A percentile compares a stretch with the other conserved stretches of the same genome.
phyloP scores from a whole-genome alignment of 2,329 filamentous ascomycete genomes.

The Mollisiaceae sp. region DNA sequence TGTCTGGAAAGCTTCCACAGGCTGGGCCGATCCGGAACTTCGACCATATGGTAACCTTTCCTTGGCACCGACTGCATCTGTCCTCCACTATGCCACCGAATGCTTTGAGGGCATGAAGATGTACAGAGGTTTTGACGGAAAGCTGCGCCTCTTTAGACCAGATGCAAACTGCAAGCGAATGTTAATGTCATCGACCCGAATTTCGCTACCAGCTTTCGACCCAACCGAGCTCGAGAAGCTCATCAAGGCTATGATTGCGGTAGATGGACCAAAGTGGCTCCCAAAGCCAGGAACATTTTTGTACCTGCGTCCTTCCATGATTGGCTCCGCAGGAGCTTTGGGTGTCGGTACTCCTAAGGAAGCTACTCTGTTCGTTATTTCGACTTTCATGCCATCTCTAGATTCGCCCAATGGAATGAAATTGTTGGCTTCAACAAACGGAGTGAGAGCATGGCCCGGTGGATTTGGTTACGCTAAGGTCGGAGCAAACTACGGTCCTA shows the following conservation, averaged over 20 bases:
- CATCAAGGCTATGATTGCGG: constrained; percentile 71
- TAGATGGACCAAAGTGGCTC: constrained; percentile 80
- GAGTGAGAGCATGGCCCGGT: constrained; percentile 90
- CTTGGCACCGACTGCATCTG: constrained; percentile 80
- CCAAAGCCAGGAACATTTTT: constrained; percentile 75
- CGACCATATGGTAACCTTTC: constrained; percentile 78
- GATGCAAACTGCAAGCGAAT: constrained; percentile 57
- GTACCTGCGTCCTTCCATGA: constrained; percentile 81
- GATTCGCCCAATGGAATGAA: constrained; percentile 65
- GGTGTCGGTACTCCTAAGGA: constrained; percentile 81
- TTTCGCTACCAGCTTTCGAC: constrained; percentile 76
- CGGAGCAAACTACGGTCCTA: constrained; percentile 91
- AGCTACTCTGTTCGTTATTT: constrained; percentile 88
- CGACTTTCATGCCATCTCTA: constrained; percentile 64
- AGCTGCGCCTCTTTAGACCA: constrained; percentile 67
- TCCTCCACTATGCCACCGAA: constrained; percentile 87
- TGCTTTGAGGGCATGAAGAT: constrained; percentile 89
- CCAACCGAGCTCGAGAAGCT: constrained; percentile 75
- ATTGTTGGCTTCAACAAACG: constrained; percentile 78
- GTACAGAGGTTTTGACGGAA: constrained; percentile 75
- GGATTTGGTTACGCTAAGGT: constrained; percentile 93
- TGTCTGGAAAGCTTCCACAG: constrained; percentile 65
- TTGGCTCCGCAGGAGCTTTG: constrained; percentile 79
- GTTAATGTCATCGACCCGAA: constrained; percentile 63
- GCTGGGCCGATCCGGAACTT: constrained; percentile 78